Evolutionary conservation across 1,284 basidiomycete genomes (phyloP).

Genomic region (Heterobasidion parviporum): DNA sequence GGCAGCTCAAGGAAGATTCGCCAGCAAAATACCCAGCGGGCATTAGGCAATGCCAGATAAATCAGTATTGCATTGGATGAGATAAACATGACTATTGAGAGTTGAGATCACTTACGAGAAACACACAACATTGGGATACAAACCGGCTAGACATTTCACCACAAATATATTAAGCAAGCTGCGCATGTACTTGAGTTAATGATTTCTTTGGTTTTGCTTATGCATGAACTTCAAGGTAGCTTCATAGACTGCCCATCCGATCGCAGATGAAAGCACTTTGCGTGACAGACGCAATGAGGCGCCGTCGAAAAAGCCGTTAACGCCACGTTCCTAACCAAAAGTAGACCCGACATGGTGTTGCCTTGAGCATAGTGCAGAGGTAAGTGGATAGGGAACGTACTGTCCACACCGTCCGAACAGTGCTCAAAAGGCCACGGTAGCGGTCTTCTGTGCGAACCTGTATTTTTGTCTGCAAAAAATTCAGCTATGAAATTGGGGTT

Average conservation of each 20-base stretch:
- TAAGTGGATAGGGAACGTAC: constrained; percentile 31
- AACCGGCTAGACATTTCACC: too few species aligned
- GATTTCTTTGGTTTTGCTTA: constrained; percentile 9
- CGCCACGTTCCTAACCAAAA: constrained; percentile 57
- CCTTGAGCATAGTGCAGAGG: constrained; percentile 1
- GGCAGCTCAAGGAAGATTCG: too few species aligned
- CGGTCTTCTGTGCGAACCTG: constrained; percentile 72
- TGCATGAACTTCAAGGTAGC: constrained; percentile 61
- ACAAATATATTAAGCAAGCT: too few species aligned
- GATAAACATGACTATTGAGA: too few species aligned
- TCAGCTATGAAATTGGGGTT: background rate
- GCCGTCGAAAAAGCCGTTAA: constrained; percentile 80
- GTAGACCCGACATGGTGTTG: background rate
- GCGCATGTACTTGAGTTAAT: too few species aligned
- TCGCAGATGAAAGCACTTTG: constrained; percentile 85
- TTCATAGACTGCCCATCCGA: constrained; percentile 92
- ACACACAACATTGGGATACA: too few species aligned
- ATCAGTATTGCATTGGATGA: too few species aligned
- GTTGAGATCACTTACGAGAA: too few species aligned
- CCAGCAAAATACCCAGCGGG: too few species aligned
- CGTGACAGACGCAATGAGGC: constrained; percentile 75
- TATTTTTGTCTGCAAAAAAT: constrained; percentile 64
- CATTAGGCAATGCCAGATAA: too few species aligned
- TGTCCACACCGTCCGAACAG: constrained; percentile 57
- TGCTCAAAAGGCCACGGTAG: constrained; percentile 64